Evolutionary conservation across 106 monocot species (phyloP).

Genomic region (Alisma plantagoaquatica): DNA sequence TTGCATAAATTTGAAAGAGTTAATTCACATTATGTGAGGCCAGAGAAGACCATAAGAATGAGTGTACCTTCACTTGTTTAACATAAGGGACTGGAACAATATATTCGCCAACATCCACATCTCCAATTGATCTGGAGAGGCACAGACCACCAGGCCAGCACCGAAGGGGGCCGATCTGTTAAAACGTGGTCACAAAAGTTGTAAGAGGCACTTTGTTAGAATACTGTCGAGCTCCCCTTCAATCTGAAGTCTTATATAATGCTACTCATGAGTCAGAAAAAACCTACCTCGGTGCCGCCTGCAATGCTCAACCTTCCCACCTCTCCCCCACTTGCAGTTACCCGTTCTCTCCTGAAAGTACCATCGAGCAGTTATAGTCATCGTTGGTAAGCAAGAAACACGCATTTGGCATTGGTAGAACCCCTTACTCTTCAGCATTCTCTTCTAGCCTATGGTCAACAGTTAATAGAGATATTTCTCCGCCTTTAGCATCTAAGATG

Average conservation of each 20-base stretch:
- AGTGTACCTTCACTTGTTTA: slow-evolving; percentile 86
- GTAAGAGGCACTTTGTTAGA: no score
- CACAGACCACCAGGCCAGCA: slow-evolving; percentile 96
- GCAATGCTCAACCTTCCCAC: slow-evolving; percentile 12
- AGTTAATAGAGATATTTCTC: slow-evolving; percentile 8
- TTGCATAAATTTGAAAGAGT: no score
- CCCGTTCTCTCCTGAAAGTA: slow-evolving; percentile 6
- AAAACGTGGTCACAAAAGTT: no score
- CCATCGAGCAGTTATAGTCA: not conserved
- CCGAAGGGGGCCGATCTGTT: slow-evolving; percentile 78
- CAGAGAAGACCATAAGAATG: no score
- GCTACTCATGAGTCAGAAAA: no score
- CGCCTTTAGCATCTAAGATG: slow-evolving; percentile 12
- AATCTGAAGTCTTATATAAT: no score
- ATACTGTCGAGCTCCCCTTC: no score
- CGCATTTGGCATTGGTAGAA: not conserved
- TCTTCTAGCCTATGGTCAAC: slow-evolving; percentile 21
- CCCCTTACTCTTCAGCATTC: slow-evolving; percentile 14
- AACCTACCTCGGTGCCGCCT: slow-evolving; percentile 14
- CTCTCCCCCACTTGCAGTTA: slow-evolving; percentile 19
- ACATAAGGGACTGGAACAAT: slow-evolving; percentile 91
- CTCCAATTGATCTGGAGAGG: slow-evolving; percentile 87
- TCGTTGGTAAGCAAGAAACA: not conserved
- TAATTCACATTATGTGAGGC: no score
- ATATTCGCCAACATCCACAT: slow-evolving; percentile 92